Percentiles rank a stretch among this genome's conserved stretches.
phyloP scores from a whole-genome alignment of 441 rosid species.

The Syzygium malaccense region DNA sequence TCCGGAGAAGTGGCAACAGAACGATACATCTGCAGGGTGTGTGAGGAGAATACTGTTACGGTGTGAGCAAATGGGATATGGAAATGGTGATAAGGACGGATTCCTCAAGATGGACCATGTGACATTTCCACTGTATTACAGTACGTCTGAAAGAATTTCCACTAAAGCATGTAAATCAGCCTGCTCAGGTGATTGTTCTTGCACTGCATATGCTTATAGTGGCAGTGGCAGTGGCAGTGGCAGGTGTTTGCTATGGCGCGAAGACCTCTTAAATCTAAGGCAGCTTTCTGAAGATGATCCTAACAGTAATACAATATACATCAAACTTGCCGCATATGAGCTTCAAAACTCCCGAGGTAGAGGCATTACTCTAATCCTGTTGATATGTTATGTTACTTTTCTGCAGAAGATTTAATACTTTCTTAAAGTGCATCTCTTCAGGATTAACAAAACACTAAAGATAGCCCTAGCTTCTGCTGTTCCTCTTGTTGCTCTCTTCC shows the following conservation, averaged over 20 bases:
- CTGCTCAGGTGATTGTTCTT: neutral
- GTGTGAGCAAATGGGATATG: neutral
- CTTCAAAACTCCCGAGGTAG: neutral
- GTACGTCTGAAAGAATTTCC: neutral
- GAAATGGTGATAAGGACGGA: neutral
- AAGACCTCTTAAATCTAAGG: neutral
- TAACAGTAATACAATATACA: neutral
- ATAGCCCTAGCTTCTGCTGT: neutral
- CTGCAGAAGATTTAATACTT: neutral
- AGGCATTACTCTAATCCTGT: neutral
- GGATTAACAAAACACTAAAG: neutral
- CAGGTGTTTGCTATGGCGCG: neutral
- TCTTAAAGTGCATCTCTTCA: neutral
- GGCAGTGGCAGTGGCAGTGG: neutral
- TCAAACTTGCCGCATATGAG: neutral
- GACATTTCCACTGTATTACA: neutral
- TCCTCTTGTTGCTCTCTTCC: neutral
- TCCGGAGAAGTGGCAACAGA: neutral
- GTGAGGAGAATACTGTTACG: fast-evolving
- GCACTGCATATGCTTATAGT: neutral
- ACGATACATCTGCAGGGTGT: neutral
- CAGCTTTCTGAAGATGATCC: neutral
- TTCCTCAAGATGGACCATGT: neutral
- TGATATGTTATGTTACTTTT: neutral
- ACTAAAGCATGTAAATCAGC: neutral